These are phyloP conservation scores for Trichosporon asahii DNA, from an alignment of 1,284 basidiomycete species.

Conservation along the genomic window DNA sequence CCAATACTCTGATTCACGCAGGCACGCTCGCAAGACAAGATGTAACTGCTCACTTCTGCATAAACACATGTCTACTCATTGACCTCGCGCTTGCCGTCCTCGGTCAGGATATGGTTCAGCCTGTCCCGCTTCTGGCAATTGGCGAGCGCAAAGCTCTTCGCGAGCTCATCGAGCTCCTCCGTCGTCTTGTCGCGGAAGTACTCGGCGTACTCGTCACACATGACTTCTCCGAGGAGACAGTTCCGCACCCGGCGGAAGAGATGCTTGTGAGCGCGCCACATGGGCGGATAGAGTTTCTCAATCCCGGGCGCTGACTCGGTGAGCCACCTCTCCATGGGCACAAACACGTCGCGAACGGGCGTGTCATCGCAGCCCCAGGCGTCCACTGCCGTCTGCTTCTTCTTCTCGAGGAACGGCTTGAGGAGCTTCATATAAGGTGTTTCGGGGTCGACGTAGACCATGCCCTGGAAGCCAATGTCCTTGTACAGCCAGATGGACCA, in stretches of 20 bases:
- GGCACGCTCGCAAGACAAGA: no score
- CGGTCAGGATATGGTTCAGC: conserved; percentile 47
- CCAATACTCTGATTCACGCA: no score
- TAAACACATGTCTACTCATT: not conserved
- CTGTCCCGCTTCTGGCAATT: conserved; percentile 55
- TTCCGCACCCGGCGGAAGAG: conserved; percentile 60
- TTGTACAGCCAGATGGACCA: conserved; percentile 87
- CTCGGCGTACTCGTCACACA: conserved; percentile 64
- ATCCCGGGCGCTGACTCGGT: conserved; percentile 46
- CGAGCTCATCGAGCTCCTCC: conserved; percentile 59
- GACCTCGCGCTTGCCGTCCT: conserved; percentile 26
- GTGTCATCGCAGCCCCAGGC: conserved; percentile 59
- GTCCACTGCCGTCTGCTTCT: conserved; percentile 40
- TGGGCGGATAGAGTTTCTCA: conserved; percentile 46
- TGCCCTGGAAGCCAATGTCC: conserved; percentile 74
- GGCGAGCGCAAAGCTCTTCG: conserved; percentile 62
- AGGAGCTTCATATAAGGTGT: conserved; percentile 69
- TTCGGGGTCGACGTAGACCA: conserved; percentile 64
- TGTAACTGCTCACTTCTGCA: no score
- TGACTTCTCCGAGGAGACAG: conserved; percentile 62
- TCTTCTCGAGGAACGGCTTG: conserved; percentile 62
- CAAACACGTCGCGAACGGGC: conserved; percentile 58
- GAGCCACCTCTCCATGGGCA: conserved; percentile 60
- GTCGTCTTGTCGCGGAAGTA: conserved; percentile 60
- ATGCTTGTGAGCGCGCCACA: conserved; percentile 31